phyloP scores from a whole-genome alignment of 1,284 basidiomycete species.

The Fomitopsis pinicola region DNA sequence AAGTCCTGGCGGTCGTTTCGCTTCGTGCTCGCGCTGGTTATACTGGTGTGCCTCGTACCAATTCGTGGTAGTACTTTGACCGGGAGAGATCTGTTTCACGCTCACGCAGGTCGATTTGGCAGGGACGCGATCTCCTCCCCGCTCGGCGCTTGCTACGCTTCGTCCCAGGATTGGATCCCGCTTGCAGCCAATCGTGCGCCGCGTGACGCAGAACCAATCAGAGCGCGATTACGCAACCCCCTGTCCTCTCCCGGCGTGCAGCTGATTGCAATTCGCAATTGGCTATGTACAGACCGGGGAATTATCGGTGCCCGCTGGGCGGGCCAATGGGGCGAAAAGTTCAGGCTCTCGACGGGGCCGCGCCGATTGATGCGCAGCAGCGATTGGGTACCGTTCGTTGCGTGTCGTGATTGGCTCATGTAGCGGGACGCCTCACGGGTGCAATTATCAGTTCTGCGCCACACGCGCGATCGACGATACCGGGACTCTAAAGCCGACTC shows the following conservation, averaged over 20 bases:
- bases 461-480: constrained; percentile 1
- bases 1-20: not conserved
- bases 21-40: not conserved
- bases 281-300: not conserved
- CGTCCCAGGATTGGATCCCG: not conserved
- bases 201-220: not conserved
- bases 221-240: not conserved
- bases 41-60: not conserved
- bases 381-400: not conserved
- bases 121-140: not conserved
- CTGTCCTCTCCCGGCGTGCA: not conserved
- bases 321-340: not conserved
- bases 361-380: not conserved
- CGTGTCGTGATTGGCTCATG: not conserved
- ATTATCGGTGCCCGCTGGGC: not conserved
- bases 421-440: not conserved
- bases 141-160: not conserved
- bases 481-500: not conserved
- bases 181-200: not conserved
- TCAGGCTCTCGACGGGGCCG: not conserved
- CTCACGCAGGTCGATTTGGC: not conserved
- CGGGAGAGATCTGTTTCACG: not conserved
- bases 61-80: not conserved
- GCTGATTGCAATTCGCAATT: not conserved
- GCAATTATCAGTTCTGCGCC: not conserved